Evolutionary conservation across 345 rosid species (phyloP), one percentile per base, ranked within the genome.

Genomic region (Acer yangbiense): DNA sequence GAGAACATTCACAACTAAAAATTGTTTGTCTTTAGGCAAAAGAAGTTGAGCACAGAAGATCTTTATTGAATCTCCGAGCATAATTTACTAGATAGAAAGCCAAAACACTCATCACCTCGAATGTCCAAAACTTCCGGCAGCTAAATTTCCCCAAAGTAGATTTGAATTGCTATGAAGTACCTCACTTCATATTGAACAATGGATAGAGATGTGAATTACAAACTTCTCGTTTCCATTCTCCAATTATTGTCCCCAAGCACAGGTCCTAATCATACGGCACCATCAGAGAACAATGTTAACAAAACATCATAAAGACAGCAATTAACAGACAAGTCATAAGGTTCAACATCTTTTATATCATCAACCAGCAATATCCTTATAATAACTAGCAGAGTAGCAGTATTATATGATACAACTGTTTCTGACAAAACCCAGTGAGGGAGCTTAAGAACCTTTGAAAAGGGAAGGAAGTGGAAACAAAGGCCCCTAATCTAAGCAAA

Each of bases 201-300:
- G 65, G 77, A 62, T 62, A 27, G 69, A 71, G 57, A 71, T 63
- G 50, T 57, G 50, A 77, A 70, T 23, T 41, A 41, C 73, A 67
- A 64, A 23, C 43, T 57, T 63, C 79, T 41, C 50, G 21, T 60
- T 74, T 43, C 73, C 29, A 7, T 20, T 64, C 72, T 25, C 77
- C 71, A 44, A 14, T 85, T 85, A 88, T 78, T 85, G 90, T 77
- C 87, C 90, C 92, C 89, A 89, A 48, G 88, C 84, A 83, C 85
- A 89, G 76, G 89, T 89, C 92, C 92, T 84, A 35, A 64, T 54
- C 65, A 80, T 48, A 62, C 57, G 68, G 29, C 27, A 76, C 39
- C 61, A 58, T 23, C 25, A 62, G 23, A 68, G 20, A n/a, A 72
- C 8, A 65, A 27, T 71, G 73, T 68, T 12, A 77, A 18, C 48